Evolutionary conservation across 306 rosid species (phyloP).

Genomic region (Vigna hirtella): DNA sequence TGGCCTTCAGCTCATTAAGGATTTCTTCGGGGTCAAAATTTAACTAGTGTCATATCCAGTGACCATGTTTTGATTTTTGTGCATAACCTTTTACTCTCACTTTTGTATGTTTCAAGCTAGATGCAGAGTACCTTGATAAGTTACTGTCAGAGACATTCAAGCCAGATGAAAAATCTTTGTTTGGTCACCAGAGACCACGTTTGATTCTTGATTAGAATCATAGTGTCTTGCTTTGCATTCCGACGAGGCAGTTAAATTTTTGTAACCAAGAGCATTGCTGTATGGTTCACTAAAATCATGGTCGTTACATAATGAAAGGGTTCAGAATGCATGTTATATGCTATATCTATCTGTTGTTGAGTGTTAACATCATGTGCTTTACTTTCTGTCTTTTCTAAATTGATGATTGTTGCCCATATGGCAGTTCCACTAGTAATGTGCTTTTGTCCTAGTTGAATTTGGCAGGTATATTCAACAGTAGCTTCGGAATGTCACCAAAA

Average conservation of each 20-base stretch:
- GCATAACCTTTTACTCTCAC: background rate
- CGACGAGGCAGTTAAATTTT: constrained; percentile 9
- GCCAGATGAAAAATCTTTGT: background rate
- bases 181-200: background rate
- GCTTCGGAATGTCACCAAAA: background rate
- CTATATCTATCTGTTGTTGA: background rate
- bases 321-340: background rate
- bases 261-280: no score
- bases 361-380: constrained; percentile 12
- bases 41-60: constrained; percentile 45
- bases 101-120: constrained; percentile 53
- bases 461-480: background rate
- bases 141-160: constrained; percentile 54
- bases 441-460: background rate
- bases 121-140: constrained; percentile 52
- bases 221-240: constrained; percentile 10
- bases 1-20: no score
- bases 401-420: background rate
- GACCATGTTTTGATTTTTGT: background rate
- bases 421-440: background rate
- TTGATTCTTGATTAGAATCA: constrained; percentile 9
- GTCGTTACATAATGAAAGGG: background rate
- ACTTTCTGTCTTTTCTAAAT: background rate
- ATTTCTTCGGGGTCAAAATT: constrained; percentile 2
- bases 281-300: background rate